phyloP scores from a whole-genome alignment of 768 basidiomycete genomes.

The Amanita pallidorosea region DNA sequence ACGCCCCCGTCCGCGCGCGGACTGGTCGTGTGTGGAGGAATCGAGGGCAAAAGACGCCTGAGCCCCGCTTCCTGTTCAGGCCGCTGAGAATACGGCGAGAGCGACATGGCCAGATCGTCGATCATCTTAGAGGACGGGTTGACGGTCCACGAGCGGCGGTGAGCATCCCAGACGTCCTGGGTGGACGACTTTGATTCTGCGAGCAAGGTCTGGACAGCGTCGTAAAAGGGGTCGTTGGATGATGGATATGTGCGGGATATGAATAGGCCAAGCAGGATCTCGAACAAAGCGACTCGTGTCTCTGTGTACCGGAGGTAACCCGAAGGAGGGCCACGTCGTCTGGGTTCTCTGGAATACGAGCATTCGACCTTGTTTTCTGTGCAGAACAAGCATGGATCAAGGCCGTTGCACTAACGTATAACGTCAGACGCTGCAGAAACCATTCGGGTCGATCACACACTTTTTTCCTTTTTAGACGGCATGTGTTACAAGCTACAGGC shows the following conservation, averaged over 20 bases:
- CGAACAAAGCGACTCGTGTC: conserved; percentile 17
- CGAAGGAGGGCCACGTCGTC: conserved; percentile 18
- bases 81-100: conserved; percentile 17
- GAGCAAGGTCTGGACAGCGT: conserved; percentile 8
- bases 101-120: conserved; percentile 13
- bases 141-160: conserved; percentile 14
- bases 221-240: conserved; percentile 10
- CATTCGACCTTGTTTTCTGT: conserved; percentile 18
- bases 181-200: conserved; percentile 14
- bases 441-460: conserved; percentile 6
- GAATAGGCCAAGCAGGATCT: conserved; percentile 18
- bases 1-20: background rate
- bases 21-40: background rate
- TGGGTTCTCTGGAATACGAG: conserved; percentile 19
- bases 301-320: conserved; percentile 19
- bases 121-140: conserved; percentile 12
- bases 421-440: background rate
- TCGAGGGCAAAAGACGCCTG: conserved; percentile 14
- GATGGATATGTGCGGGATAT: conserved; percentile 8
- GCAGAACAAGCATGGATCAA: conserved; percentile 19
- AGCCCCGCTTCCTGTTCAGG: conserved; percentile 10
- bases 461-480: conserved; percentile 21
- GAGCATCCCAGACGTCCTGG: conserved; percentile 20
- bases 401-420: conserved; percentile 17
- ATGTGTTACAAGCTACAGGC: conserved; percentile 18